Base-by-base conservation (phyloP, 1,284 basidiomycete genomes). In the Ustilago hordei region DNA sequence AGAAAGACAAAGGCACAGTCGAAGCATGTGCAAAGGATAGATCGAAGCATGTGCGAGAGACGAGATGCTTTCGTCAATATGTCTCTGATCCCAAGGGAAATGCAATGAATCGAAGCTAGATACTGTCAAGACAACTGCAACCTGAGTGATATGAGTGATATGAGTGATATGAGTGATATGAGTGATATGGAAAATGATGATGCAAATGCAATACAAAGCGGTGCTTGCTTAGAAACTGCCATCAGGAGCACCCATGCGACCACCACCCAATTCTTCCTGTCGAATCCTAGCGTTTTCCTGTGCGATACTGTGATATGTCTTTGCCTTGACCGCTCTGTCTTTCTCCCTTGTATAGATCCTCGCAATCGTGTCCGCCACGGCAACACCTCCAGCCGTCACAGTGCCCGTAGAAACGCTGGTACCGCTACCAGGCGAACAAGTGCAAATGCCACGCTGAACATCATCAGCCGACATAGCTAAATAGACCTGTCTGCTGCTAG, bases 231-330 rank as follows among this genome's bases (percentile, higher is more conserved):
- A 74, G 17, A 74, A 64, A 19, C 32, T 36, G 4, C 74, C 68
- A 11, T 61, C 55, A 34, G 74, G 64, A 36, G 71, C 59, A 2
- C 54, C 71, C 70, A 74, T 69, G 1, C 79, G 45, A 0, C 81
- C 81, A 19, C 81, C 81, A 2, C 81, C 81, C 47, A 83, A 45
- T 55, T 83, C 81, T 23, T 81, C 77, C 36, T 71, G 57, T 23
- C 80, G 36, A 15, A 82, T 70, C 45, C 66, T 54, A 11, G 76
- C 70, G 34, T 64, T 71, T 17, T 81, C 74, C 52, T 61, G 31
- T 0, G 72, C 78, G 19, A 72, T 79, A 34, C 60, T 69, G 50
- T 82, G 75, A 64, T 79, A 84, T 13, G 67, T 59, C 23, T 77
- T 73, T 2, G 67, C 67, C 43, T 78, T 71, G 6, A 69, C 60